A percentile compares a stretch with the other conserved stretches of the same genome.
Evolutionary conservation across 2,329 filamentous ascomycete genomes (phyloP).

Genomic region (Grosmannia penicillata): DNA sequence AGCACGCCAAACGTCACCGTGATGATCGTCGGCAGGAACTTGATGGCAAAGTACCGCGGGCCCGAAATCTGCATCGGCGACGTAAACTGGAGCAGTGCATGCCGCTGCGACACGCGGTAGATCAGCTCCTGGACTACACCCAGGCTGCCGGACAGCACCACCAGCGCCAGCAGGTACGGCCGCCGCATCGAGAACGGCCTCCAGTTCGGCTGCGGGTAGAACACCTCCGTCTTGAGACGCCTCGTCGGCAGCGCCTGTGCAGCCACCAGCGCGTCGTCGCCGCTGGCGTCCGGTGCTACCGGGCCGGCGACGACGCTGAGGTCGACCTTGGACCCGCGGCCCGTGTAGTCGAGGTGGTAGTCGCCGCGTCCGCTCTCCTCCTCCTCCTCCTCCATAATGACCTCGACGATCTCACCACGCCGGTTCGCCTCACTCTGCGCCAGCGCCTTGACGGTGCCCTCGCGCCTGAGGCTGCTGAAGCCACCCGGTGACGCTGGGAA

Average conservation of each 20-base stretch:
- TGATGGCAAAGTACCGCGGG: constrained; percentile 43
- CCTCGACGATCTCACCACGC: constrained; percentile 43
- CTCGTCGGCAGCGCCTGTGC: constrained; percentile 10
- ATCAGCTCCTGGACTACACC: constrained; percentile 38
- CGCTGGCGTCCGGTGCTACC: constrained; percentile 2
- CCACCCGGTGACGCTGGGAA: neutral
- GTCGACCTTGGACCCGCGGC: constrained; percentile 25
- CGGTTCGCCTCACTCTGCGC: constrained; percentile 45
- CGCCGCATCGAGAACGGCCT: constrained; percentile 50
- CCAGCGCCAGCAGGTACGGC: constrained; percentile 40
- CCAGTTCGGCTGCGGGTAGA: constrained; percentile 51
- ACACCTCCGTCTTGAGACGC: constrained; percentile 30
- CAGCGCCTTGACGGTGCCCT: constrained; percentile 29
- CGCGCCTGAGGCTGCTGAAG: constrained; percentile 5
- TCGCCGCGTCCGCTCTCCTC: constrained; percentile 16
- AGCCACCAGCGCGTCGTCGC: constrained; percentile 5
- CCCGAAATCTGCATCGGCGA: constrained; percentile 33
- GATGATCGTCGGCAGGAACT: constrained; percentile 47
- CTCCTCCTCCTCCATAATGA: constrained; percentile 29
- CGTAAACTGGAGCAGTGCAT: constrained; percentile 33
- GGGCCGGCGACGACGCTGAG: constrained; percentile 36
- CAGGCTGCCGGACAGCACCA: constrained; percentile 37
- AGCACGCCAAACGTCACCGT: constrained; percentile 48
- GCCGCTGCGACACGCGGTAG: constrained; percentile 30
- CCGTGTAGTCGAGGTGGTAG: constrained; percentile 15